Conservation (phyloP, 208 protist genomes). For the Kentomonas sorsogonicus region DNA sequence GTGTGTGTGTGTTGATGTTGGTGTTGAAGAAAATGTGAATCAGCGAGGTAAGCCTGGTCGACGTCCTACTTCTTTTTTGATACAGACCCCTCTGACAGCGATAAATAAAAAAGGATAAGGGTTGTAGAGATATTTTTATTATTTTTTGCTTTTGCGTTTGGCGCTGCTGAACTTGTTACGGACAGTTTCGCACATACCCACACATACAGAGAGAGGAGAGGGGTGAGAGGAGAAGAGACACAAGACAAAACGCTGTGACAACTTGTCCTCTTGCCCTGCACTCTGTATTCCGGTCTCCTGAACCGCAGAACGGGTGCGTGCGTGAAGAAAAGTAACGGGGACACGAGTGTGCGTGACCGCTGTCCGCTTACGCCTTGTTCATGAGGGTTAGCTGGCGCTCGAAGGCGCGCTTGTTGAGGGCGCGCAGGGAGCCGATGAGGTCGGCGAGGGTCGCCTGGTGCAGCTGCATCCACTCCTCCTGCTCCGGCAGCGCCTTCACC, state of each 20-base stretch:
- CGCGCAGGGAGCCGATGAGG: conserved; percentile 41
- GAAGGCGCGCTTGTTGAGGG: conserved; percentile 57
- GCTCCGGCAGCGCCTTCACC: conserved; percentile 33
- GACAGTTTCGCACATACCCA: too few relatives aligned
- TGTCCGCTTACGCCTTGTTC: conserved; percentile 34
- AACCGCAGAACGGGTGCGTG: too few relatives aligned
- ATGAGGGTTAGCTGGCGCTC: conserved; percentile 51
- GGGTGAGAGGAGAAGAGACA: too few relatives aligned
- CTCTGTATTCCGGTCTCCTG: too few relatives aligned
- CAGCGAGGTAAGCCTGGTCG: not conserved
- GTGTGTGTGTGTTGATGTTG: not conserved
- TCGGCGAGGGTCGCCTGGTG: conserved; percentile 61
- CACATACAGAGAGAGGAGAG: too few relatives aligned
- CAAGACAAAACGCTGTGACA: too few relatives aligned
- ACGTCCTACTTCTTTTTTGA: too few relatives aligned
- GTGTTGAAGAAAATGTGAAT: not conserved
- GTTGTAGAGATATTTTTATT: conserved; percentile 5
- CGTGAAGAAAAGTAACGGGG: conserved; percentile 4
- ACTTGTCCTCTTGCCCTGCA: too few relatives aligned
- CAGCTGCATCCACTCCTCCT: conserved; percentile 65
- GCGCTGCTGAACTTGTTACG: too few relatives aligned
- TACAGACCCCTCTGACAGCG: not conserved
- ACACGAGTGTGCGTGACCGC: too few relatives aligned
- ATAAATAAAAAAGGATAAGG: not conserved
- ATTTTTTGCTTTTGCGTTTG: conserved; percentile 2